Evolutionary conservation across 805 yeast genomes (phyloP), one percentile per base, ranked within the genome.

Genomic region (Saturnispora silvae): DNA sequence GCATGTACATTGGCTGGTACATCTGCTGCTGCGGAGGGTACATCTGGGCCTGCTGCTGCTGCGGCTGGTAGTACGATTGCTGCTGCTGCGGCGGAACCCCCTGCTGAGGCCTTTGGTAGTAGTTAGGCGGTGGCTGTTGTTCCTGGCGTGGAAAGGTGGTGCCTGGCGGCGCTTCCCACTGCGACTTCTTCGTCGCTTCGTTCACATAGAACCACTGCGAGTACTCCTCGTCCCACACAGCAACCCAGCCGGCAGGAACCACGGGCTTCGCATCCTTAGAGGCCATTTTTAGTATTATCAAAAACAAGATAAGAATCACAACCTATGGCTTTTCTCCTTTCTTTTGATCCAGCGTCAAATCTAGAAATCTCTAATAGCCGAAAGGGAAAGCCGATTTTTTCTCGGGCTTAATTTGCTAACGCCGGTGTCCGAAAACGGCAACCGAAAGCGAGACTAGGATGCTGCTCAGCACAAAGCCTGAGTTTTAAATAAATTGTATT

Each of bases 111-210:
- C 28, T 25, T n/a, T 25, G 15, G 34, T 22, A 43, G 31, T 24
- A 39, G 18, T 15, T 36, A 18, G 41, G 42, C 33, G 20, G 24
- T 33, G 28, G 34, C 29, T 38, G 45, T 59, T n/a, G n/a, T 4
- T 41, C 49, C 4, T 44, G 38, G 6, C 45, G 34, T 8, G 61
- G 56, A 53, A 70, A 69, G 2, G 47, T 53, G 0, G 83, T 72
- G 1, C 80, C 80, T 9, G 43, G 41, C 13, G 96, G 96, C 11
- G 77, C 74, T 37, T 83, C 95, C 97, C 97, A 89, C 57, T 86
- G 96, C 0, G 95, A 83, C 46, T 73, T 64, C 42, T 81, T 79
- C 11, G 83, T 72, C 13, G 65, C 51, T 45, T 81, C 60, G 48
- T 85, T 66, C n/a, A 89, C 95, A 51, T 77, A 89, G 56, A 77